Base-by-base conservation (phyloP, 176 grass and related monocot species). In the Cenchrus purpureus region DNA sequence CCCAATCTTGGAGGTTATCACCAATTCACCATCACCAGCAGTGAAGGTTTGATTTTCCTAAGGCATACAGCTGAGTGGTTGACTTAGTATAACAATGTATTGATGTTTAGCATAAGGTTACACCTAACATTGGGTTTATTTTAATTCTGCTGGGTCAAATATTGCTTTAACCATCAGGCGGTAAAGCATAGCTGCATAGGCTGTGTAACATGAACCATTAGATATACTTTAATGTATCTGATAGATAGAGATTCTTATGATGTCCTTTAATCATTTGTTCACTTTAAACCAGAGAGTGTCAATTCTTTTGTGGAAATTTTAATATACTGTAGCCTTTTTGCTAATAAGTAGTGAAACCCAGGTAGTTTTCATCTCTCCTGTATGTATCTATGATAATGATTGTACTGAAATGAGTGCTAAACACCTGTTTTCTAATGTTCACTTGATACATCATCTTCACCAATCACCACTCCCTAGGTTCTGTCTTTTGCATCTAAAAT, bases 1-100 rank as follows among this genome's bases (percentile, higher is more conserved):
- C 34, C 12, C 61, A 10, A 32, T 51, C 52, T 62, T 17, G 15
- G 56, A 77, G 14, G 22, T 19, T 43, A 12, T 75, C 31, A 12
- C 46, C 48, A 69, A 45, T 22, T 63, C 29, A 44, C 19, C 55
- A 58, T 53, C 55, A 16, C 34, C 59, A 73, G 56, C 60, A 15
- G 6, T 14, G 59, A 79, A 84, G 82, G 68, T 84, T 63, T 74
- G 68, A 32, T 74, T 61, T 89, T 55, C 28, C 25, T 20, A 29
- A 31, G 58, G 25, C 65, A 28, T 72, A 34, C 12, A 13, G 73
- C 8, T 83, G 19, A 10, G 17, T 53, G 37, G 10, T 80, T 75
- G 29, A 54, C 1, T 71, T 42, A 82, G 13, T 25, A 52, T 82
- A 1, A 53, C 7, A 45, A 14, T 71, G 31, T 6, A 51, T 54